phyloP scores from a whole-genome alignment of 768 basidiomycete genomes.

The Fomitopsis serialis region DNA sequence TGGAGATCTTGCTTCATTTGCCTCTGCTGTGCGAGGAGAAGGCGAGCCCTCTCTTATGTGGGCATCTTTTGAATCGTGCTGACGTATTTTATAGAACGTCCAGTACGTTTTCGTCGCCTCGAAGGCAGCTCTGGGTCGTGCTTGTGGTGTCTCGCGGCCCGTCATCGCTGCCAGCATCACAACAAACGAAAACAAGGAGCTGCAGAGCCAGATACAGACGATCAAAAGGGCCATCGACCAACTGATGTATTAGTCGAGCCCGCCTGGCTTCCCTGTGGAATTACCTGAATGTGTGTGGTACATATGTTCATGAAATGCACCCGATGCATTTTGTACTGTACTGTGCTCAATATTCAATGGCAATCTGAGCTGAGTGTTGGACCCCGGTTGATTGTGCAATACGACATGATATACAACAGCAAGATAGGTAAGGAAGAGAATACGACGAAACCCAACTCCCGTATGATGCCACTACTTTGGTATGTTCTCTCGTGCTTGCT shows the following conservation, averaged over 20 bases:
- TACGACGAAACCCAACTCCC: not conserved
- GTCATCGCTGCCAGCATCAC: constrained; percentile 96
- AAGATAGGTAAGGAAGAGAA: too few species aligned
- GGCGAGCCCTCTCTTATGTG: constrained; percentile 35
- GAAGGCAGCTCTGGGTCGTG: constrained; percentile 93
- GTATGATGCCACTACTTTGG: constrained; percentile 54
- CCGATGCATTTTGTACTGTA: too few species aligned
- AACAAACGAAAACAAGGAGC: constrained; percentile 91
- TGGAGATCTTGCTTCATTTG: constrained; percentile 96
- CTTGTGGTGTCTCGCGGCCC: constrained; percentile 91
- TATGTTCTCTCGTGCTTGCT: constrained; percentile 86
- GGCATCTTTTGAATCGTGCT: not conserved
- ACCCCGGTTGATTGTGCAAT: not conserved
- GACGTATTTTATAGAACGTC: constrained; percentile 61
- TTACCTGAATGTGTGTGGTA: too few species aligned
- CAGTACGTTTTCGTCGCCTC: constrained; percentile 93
- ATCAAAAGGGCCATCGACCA: constrained; percentile 83
- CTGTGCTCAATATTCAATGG: too few species aligned
- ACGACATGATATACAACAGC: not conserved
- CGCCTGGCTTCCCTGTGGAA: too few species aligned
- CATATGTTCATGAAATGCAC: too few species aligned
- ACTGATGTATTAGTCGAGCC: constrained; percentile 36
- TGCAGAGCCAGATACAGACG: constrained; percentile 81
- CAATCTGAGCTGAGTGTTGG: too few species aligned
- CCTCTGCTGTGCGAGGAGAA: constrained; percentile 98